phyloP scores from a whole-genome alignment of 257 asterid species.

The Phtheirospermum japonicum region DNA sequence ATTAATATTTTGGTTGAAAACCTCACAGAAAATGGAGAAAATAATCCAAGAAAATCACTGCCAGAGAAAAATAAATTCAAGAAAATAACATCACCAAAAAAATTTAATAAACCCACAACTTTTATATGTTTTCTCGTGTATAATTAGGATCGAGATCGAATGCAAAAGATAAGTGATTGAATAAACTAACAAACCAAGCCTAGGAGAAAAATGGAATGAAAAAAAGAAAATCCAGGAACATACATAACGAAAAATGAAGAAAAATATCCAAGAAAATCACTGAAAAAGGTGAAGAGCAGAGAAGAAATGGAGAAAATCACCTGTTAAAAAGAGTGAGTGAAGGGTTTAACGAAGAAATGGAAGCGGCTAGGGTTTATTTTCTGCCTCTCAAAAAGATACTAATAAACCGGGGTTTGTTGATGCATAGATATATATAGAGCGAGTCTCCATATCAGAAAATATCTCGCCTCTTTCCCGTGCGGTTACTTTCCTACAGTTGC shows the following conservation, averaged over 20 bases:
- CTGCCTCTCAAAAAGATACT: not conserved
- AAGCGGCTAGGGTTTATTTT: constrained; percentile 43
- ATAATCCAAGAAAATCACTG: no score
- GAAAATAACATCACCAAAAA: no score
- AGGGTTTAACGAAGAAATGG: constrained; percentile 27
- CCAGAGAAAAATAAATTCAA: no score
- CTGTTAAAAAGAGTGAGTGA: not conserved
- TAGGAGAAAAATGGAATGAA: not conserved
- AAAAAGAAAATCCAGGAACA: not conserved
- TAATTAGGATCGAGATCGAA: no score
- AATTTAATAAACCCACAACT: no score
- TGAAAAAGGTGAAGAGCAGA: not conserved
- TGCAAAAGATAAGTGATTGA: not conserved
- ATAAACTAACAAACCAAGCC: not conserved
- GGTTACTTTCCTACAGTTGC: not conserved
- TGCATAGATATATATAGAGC: no score
- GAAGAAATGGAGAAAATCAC: constrained; percentile 21
- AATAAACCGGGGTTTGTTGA: no score
- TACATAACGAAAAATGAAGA: not conserved
- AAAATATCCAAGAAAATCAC: not conserved
- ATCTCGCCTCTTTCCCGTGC: not conserved
- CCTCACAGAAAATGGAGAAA: no score
- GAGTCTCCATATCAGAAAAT: not conserved
- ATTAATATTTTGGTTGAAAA: no score
- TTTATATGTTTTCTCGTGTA: no score